Base-by-base conservation (phyloP, 805 yeast species). In the Candida easanensis region DNA sequence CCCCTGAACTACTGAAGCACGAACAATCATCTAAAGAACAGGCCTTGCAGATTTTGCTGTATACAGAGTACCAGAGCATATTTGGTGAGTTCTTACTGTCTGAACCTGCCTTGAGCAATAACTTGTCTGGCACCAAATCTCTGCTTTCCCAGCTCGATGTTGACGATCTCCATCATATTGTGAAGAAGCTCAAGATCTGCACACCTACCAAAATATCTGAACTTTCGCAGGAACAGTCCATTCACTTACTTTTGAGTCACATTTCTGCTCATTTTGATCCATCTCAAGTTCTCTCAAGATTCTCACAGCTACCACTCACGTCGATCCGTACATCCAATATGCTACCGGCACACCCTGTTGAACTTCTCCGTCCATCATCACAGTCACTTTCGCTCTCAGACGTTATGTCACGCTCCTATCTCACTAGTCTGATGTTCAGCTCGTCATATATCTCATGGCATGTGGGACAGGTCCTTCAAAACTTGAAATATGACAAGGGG, bases 41-140 rank as follows among this genome's bases (percentile, higher is more conserved):
- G 3, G 33, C 30, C 13, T 49, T 68, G 5, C 69, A 66, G 26
- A 20, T 51, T 2, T 14, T 46, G 0, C 52, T 65, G 2, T 54
- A 46, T 30, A 32, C 41, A 7, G 38, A 54, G 3, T 56, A 38
- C 45, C 49, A 50, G 33, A 57, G 47, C 0, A 44, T 46, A 33
- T 43, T 63, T 4, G 49, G 46, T 5, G 42, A 38, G 10, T 15
- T 41, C 23, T 23, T 38, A 14, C 32, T 41, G n/a, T 18, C 28
- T 3, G 33, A 34, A 17, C 16, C 25, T 14, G 9, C 11, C 2
- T 26, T 16, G 8, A 33, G 39, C 13, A 21, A 16, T 11, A 14
- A 30, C 5, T 21, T 26, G 22, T 17, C 43, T 8, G 10, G 22
- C 17, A 42, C 31, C 44, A 20, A 20, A 26, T 4, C 8, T 26